Base-by-base conservation (phyloP, 768 basidiomycete genomes). In the Pleurotus giganteus region DNA sequence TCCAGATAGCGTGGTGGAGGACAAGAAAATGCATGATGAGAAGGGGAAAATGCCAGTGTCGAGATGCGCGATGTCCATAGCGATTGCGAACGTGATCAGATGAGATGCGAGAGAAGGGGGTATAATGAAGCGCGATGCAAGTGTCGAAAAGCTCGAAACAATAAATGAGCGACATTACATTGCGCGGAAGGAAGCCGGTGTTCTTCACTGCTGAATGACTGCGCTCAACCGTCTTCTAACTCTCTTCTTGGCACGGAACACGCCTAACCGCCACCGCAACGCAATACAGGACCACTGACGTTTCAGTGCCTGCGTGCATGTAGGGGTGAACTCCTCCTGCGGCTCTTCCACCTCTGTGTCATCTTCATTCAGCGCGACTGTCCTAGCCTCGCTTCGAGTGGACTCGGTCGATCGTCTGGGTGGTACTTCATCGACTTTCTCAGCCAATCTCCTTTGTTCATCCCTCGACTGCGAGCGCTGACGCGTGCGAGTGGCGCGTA, bases 221-320 rank as follows among this genome's bases (percentile, higher is more conserved):
- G 49, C 49, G 37, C 49, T 42, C 32, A 54, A 37, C 27, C 52
- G 43, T 37, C 51, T 45, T 24, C 58, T 47, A 26, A 58, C 36
- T 37, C 37, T 60, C 47, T 71, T 61, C 66, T 71, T 68, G 12
- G 74, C 71, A 50, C 84, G 71, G 66, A 86, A 87, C 39, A 86
- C 67, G 54, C 74, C 69, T 61, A 87, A 85, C 39, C 82, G 74
- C 27, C 86, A 59, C 55, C 82, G 69, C 19, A 87, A 75, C 0
- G 74, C 65, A 26, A 86, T 57, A 7, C 84, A 82, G 60, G 84
- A 82, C 85, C 86, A 86, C 55, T 84, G 80, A 7, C 80, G 71
- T 54, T 73, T 71, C 39, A 87, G 66, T 44, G 68, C 70, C 63
- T 84, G 73, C 7, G 71, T 68, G 67, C 85, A 86, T 31, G 82